Evolutionary conservation across 148 eudicot species (phyloP), one percentile per base, ranked within the genome.

Genomic region (Bassia scoparia): DNA sequence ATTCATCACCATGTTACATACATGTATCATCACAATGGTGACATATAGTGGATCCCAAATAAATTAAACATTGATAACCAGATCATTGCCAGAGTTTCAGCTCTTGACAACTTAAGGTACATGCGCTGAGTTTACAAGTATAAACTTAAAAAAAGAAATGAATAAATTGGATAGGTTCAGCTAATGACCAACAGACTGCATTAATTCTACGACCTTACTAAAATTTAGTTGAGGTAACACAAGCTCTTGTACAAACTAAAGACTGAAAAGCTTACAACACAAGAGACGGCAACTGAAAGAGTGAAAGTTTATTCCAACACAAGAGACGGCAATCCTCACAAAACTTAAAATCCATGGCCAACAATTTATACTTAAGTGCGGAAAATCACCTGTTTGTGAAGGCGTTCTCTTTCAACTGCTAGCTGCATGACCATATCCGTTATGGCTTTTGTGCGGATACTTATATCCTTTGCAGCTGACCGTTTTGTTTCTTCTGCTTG

Each of bases 331-430:
- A 37, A 7, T 11, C 48, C 70, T 38, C 12, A 43, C 5, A 16
- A 68, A 67, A 10, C 27, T 3, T 54, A n/a, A 37, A 7, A 50
- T 24, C 72, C 43, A 27, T 37, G 38, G 29, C 46, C 61, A 50
- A 16, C 21, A 68, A 68, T 5, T 10, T 37, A 37, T 63, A 41
- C 1, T 24, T 21, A 9, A 35, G n/a, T 37, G 1, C 44, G 8
- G 38, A 37, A n/a, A 33, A 59, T 9, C 27, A 96, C 99, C 97
- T 96, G 94, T 63, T 89, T 90, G 67, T 85, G 89, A 70, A 96
- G 89, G 77, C 85, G 90, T 71, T 90, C 91, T 84, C 99, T 88
- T 82, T 95, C 97, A 70, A 87, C 59, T 43, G 92, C 89, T 85
- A 96, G 78, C 70, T 87, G 89, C 89, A 90, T 62, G 50, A 92